These are phyloP conservation scores for Bipolaris bicolor DNA, from an alignment of 2,329 filamentous ascomycete species.

Conservation along the genomic window DNA sequence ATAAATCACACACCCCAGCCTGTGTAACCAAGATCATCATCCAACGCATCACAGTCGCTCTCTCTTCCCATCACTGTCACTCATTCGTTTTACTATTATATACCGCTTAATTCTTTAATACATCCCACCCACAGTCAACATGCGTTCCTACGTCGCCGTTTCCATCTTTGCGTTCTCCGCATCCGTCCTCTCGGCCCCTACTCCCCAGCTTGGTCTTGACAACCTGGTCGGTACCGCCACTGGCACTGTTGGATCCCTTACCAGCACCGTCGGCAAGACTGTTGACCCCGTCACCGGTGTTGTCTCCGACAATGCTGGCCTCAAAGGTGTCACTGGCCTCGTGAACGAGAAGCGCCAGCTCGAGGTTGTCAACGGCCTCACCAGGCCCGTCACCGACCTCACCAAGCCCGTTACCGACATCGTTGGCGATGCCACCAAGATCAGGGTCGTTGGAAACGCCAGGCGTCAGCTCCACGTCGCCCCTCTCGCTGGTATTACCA, in stretches of 20 bases:
- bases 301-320: slow-evolving; percentile 16
- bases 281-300: slow-evolving; percentile 11
- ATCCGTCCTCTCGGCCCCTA: slow-evolving; percentile 25
- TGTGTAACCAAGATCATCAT: background rate
- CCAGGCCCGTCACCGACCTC: background rate
- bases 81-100: background rate
- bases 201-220: slow-evolving; percentile 12
- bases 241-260: background rate
- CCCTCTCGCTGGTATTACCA: background rate
- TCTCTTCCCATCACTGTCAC: slow-evolving; percentile 1
- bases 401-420: background rate
- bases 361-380: background rate
- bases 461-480: background rate
- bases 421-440: background rate
- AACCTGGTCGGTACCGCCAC: slow-evolving; percentile 15
- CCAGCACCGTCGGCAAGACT: slow-evolving; percentile 17
- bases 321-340: slow-evolving; percentile 13
- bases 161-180: slow-evolving; percentile 24
- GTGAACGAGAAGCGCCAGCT: background rate
- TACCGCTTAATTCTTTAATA: slow-evolving; percentile 1
- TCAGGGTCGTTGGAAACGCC: slow-evolving; percentile 1
- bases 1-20: slow-evolving; percentile 5
- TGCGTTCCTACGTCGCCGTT: slow-evolving; percentile 22
- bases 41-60: slow-evolving; percentile 12
- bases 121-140: slow-evolving; percentile 7